phyloP scores from a whole-genome alignment of 73 alveolate genomes.

The Chromera velia region DNA sequence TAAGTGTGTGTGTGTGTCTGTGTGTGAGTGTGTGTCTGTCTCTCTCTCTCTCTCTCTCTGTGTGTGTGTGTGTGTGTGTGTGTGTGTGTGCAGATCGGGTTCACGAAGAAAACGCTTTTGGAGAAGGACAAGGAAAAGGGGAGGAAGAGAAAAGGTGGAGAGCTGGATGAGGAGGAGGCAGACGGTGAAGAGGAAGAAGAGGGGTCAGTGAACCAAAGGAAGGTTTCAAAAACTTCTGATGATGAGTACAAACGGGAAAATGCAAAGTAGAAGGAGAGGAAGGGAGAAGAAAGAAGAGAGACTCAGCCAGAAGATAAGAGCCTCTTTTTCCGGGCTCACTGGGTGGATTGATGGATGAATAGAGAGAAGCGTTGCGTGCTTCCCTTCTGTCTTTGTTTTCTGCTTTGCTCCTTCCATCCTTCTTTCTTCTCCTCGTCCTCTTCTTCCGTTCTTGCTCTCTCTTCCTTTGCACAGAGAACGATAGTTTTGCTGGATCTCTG shows the following conservation, averaged over 20 bases:
- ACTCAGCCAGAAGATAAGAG: too few species aligned
- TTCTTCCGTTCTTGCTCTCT: too few species aligned
- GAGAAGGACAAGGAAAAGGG: background rate
- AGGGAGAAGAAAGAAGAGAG: background rate
- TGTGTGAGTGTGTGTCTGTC: background rate
- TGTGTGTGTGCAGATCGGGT: too few species aligned
- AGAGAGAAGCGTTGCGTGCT: too few species aligned
- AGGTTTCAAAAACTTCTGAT: background rate
- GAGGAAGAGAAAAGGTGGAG: background rate
- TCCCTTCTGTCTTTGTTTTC: background rate
- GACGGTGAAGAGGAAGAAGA: constrained; percentile 24
- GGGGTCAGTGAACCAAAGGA: background rate
- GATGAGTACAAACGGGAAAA: background rate
- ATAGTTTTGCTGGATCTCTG: too few species aligned
- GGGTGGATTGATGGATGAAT: background rate
- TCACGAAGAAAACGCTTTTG: background rate
- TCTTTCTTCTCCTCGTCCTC: too few species aligned
- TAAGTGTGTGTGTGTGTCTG: too few species aligned
- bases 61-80: background rate
- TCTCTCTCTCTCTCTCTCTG: background rate
- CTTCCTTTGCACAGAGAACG: too few species aligned
- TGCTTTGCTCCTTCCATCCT: background rate
- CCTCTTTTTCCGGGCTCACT: too few species aligned
- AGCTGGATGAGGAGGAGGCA: constrained; percentile 35
- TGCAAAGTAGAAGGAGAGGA: background rate